A percentile compares a stretch with the other conserved stretches of the same genome.
These are phyloP conservation scores for Raphanus sativus DNA, from an alignment of 345 rosid genomes.

Conservation along the genomic window DNA sequence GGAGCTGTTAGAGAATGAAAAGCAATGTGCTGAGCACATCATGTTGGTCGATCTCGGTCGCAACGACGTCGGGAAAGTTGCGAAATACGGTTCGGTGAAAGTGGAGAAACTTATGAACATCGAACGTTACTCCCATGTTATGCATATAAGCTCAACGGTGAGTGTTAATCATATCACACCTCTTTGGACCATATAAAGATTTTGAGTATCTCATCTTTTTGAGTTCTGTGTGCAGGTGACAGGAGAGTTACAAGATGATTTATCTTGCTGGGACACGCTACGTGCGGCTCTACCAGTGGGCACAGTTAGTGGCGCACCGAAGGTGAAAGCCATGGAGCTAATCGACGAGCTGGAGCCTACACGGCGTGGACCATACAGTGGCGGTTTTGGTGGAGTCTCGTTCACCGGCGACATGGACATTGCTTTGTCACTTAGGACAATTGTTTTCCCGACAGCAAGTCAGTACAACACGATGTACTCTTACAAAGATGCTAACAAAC, in stretches of 20 bases:
- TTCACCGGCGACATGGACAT: constrained; percentile 86
- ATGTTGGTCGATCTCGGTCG: constrained; percentile 93
- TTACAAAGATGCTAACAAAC: constrained; percentile 44
- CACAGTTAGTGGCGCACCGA: constrained; percentile 94
- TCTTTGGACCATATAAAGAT: background rate
- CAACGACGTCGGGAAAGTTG: constrained; percentile 91
- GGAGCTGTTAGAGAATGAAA: constrained; percentile 59
- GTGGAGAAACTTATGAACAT: constrained; percentile 89
- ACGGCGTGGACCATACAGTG: constrained; percentile 90
- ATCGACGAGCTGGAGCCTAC: constrained; percentile 70
- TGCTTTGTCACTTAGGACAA: constrained; percentile 76
- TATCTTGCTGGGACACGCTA: constrained; percentile 78
- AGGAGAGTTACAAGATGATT: constrained; percentile 70
- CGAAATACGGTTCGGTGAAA: constrained; percentile 74
- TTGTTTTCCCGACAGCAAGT: constrained; percentile 68
- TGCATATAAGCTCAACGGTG: constrained; percentile 98
- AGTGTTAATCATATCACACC: constrained; percentile 13
- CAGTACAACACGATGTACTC: constrained; percentile 73
- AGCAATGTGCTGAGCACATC: constrained; percentile 86
- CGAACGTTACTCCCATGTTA: constrained; percentile 87
- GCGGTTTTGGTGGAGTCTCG: constrained; percentile 80
- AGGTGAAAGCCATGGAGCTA: constrained; percentile 91
- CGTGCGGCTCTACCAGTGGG: constrained; percentile 87
- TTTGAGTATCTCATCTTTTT: no score
- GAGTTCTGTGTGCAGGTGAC: constrained; percentile 53